Percentiles rank a stretch among this genome's conserved stretches.
Evolutionary conservation across 306 rosid species (phyloP).

Genomic region (Canavalia ensiformis): DNA sequence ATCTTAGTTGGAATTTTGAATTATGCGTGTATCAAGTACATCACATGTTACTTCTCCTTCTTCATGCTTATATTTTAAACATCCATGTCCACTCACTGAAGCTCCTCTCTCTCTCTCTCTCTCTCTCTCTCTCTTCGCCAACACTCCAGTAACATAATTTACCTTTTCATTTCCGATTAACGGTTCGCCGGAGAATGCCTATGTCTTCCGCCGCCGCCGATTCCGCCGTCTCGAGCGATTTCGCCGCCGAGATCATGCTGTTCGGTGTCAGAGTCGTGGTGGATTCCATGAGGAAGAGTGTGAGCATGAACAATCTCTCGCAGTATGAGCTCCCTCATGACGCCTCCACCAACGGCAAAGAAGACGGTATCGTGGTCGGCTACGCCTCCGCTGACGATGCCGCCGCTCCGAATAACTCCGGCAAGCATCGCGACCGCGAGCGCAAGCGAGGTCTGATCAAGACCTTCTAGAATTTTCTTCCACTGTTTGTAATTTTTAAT

Average conservation of each 20-base stretch:
- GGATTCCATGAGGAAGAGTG: slow-evolving; percentile 87
- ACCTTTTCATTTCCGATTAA: neutral
- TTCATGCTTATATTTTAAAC: neutral
- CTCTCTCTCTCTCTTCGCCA: neutral
- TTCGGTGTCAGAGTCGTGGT: slow-evolving; percentile 85
- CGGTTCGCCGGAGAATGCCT: slow-evolving; percentile 52
- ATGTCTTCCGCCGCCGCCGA: slow-evolving; percentile 30
- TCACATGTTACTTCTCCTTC: slow-evolving; percentile 1
- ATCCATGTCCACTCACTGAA: neutral
- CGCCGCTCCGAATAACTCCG: slow-evolving; percentile 58
- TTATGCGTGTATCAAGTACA: slow-evolving; percentile 19
- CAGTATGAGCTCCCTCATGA: slow-evolving; percentile 77
- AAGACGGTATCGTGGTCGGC: slow-evolving; percentile 55
- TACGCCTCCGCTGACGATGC: slow-evolving; percentile 83
- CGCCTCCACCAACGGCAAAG: slow-evolving; percentile 45
- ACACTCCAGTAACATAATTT: neutral
- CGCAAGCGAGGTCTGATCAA: slow-evolving; percentile 83
- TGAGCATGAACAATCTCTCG: slow-evolving; percentile 80
- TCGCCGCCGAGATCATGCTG: slow-evolving; percentile 73
- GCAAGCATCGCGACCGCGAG: slow-evolving; percentile 67
- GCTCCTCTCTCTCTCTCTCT: neutral
- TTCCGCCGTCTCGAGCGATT: slow-evolving; percentile 56
- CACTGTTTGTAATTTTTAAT: neutral
- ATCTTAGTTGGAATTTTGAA: neutral
- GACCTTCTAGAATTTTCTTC: slow-evolving; percentile 17